A percentile compares a stretch with the other conserved stretches of the same genome.
Evolutionary conservation across 192 early-diverging fungal species (phyloP).

Genomic region (Coemansia sp.): DNA sequence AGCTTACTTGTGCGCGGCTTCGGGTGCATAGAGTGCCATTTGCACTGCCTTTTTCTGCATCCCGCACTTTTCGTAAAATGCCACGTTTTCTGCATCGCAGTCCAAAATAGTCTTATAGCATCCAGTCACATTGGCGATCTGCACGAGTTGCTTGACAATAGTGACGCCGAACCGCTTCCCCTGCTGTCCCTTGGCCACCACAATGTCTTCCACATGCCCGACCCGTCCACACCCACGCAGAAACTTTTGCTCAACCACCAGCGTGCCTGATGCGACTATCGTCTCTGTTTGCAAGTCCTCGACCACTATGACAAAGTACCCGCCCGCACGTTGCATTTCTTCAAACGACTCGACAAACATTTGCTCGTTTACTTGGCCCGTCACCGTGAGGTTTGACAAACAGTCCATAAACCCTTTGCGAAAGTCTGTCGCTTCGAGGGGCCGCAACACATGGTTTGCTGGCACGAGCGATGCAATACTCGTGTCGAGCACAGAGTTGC

Average conservation of each 20-base stretch:
- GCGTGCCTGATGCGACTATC: constrained; percentile 83
- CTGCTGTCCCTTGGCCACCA: constrained; percentile 72
- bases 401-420: constrained; percentile 71
- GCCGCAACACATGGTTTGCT: constrained; percentile 70
- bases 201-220: constrained; percentile 91
- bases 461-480: constrained; percentile 62
- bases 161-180: constrained; percentile 67
- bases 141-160: constrained; percentile 84
- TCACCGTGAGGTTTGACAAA: constrained; percentile 75
- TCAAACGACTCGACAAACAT: constrained; percentile 77
- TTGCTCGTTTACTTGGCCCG: constrained; percentile 70
- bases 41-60: constrained; percentile 74
- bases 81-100: constrained; percentile 72
- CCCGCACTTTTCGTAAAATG: constrained; percentile 92
- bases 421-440: constrained; percentile 76
- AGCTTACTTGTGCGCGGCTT: constrained; percentile 16
- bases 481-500: constrained; percentile 64
- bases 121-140: constrained; percentile 69
- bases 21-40: constrained; percentile 62
- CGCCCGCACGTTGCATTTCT: constrained; percentile 66
- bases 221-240: constrained; percentile 78
- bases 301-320: constrained; percentile 82
- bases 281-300: constrained; percentile 55
- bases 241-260: constrained; percentile 92
- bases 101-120: constrained; percentile 91